These are phyloP conservation scores for Multifurca ochricompacta DNA, from an alignment of 768 basidiomycete genomes.

Conservation along the genomic window DNA sequence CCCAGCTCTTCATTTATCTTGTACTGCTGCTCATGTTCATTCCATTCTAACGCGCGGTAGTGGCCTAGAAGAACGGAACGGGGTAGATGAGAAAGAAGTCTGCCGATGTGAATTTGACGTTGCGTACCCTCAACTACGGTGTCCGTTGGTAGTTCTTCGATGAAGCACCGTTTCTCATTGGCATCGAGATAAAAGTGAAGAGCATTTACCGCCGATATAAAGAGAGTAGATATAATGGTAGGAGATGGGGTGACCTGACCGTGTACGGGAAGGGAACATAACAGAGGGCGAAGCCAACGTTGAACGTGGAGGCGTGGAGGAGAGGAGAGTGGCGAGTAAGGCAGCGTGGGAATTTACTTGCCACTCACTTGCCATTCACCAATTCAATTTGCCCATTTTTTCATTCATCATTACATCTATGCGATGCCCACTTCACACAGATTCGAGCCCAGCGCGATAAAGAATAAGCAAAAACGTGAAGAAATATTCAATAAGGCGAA, in stretches of 20 bases:
- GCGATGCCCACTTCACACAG: slow-evolving; percentile 46
- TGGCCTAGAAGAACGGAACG: slow-evolving; percentile 48
- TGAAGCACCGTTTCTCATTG: slow-evolving; percentile 88
- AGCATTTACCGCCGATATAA: slow-evolving; percentile 48
- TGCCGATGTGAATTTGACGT: background rate
- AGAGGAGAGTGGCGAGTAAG: background rate
- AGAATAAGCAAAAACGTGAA: slow-evolving; percentile 85
- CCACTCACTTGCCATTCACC: background rate
- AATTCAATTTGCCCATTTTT: no score
- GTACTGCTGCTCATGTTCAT: slow-evolving; percentile 62
- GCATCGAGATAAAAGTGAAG: slow-evolving; percentile 97
- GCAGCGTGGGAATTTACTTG: background rate
- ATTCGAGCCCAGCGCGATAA: slow-evolving; percentile 62
- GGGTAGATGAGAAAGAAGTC: background rate
- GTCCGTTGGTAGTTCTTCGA: slow-evolving; percentile 91
- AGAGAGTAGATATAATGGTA: slow-evolving; percentile 34
- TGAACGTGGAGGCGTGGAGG: background rate
- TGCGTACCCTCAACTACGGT: slow-evolving; percentile 87
- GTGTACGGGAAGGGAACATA: slow-evolving; percentile 5
- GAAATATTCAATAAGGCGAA: slow-evolving; percentile 66
- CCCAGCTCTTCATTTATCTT: slow-evolving; percentile 68
- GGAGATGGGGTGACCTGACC: slow-evolving; percentile 22
- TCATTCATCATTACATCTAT: no score
- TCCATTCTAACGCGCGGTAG: slow-evolving; percentile 91
- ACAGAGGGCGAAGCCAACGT: background rate